Base-by-base conservation (phyloP, 2,329 filamentous ascomycete genomes). In the Byssoonygena ceratinophila region DNA sequence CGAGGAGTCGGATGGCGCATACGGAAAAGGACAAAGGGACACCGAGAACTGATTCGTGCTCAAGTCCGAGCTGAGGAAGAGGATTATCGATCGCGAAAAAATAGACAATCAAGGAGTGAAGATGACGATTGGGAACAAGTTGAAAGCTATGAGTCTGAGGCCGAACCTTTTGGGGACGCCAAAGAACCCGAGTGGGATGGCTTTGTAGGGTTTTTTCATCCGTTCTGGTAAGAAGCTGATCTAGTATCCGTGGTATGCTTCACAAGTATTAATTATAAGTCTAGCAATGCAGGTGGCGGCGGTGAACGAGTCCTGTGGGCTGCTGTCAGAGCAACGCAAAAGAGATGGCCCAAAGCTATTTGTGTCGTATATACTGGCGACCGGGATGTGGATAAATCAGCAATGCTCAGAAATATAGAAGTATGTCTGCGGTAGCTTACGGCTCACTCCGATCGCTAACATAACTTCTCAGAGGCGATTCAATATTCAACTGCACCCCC, bases 231-330 rank as follows among this genome's bases (percentile, higher is more conserved):
- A 58, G 77, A 3, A 3, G 12, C 27, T 34, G 22, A 7, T 18
- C 23, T 25, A 9, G n/a, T 32, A 5, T 16, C 27, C 53, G 23
- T 44, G 39, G 39, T 12, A 43, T 12, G 6, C 14, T 14, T 14
- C 18, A 44, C 11, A 3, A 25, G 27, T 14, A 44, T 27, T 54
- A n/a, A 23, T 49, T 52, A 36, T 48, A 18, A 48, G 8, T 47
- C 23, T 22, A 92, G 87, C 70, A 97, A 98, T 73, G 92, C 92
- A 47, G 92, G 92, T 52, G 92, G 92, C 25, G 92, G 92, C 55
- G 92, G 92, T 57, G 92, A 98, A 71, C 79, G 92, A 66, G 92
- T 98, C 40, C 80, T 98, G 23, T 98, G 94, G 88, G 91, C 90
- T 52, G 92, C 92, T 9, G 87, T 98, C 55, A 81, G 87, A 55